Evolutionary conservation across 2,329 filamentous ascomycete genomes (phyloP).

Genomic region (Fusarium brachygibbosum): DNA sequence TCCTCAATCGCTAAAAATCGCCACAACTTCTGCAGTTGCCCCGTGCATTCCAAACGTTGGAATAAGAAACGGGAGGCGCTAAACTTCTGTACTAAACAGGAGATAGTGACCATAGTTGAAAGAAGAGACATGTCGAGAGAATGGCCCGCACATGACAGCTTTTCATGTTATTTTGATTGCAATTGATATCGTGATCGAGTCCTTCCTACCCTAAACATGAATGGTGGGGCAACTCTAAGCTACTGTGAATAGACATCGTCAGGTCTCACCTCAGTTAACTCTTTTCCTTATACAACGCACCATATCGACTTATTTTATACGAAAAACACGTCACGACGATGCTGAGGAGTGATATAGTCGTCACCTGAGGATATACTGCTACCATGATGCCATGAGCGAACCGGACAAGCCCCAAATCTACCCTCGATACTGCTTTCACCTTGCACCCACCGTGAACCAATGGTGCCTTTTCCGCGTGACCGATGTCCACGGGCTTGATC

Average conservation of each 20-base stretch:
- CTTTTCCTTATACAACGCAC: conserved; percentile 10
- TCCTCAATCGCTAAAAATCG: background rate
- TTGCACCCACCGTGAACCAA: conserved; percentile 70
- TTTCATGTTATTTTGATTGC: background rate
- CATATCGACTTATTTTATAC: conserved; percentile 4
- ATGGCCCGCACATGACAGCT: background rate
- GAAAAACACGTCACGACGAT: conserved; percentile 14
- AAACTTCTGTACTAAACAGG: background rate
- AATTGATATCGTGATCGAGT: background rate
- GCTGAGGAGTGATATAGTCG: conserved; percentile 19
- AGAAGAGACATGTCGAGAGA: background rate
- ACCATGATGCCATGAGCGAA: conserved; percentile 66
- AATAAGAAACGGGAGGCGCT: background rate
- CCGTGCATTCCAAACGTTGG: background rate
- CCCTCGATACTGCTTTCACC: conserved; percentile 73
- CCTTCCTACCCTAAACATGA: conserved; percentile 3
- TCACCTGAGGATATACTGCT: conserved; percentile 13
- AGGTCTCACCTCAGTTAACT: conserved; percentile 19
- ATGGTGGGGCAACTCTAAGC: conserved; percentile 15
- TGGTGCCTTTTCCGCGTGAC: conserved; percentile 69
- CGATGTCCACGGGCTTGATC: conserved; percentile 64
- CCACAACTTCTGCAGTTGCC: no score
- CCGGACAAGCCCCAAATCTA: conserved; percentile 60
- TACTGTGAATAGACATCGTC: conserved; percentile 14
- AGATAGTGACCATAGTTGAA: background rate